These are phyloP conservation scores for Gossypium sturtianum DNA, from an alignment of 345 rosid species.

Conservation along the genomic window DNA sequence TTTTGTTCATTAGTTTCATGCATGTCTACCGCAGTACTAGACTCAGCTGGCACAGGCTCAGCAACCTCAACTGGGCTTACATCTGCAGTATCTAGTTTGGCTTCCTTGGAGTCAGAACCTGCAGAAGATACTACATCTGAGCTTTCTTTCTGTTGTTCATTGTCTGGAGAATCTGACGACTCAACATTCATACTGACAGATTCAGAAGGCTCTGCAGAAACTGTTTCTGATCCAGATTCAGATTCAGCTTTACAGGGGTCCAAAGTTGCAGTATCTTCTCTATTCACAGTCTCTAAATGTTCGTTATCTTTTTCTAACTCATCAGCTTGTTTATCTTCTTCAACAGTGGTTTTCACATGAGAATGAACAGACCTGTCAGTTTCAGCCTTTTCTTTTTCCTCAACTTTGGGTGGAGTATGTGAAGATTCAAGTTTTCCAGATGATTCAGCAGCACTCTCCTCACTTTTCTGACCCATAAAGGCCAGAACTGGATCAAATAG, in stretches of 20 bases:
- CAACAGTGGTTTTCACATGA: slow-evolving; percentile 24
- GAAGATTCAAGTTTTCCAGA: slow-evolving; percentile 33
- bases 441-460: slow-evolving; percentile 36
- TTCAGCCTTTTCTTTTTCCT: slow-evolving; percentile 36
- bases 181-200: slow-evolving; percentile 26
- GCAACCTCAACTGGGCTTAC: slow-evolving; percentile 28
- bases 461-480: slow-evolving; percentile 68
- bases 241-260: slow-evolving; percentile 38
- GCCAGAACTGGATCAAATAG: slow-evolving; percentile 62
- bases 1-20: slow-evolving; percentile 35
- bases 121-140: slow-evolving; percentile 27
- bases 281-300: slow-evolving; percentile 26
- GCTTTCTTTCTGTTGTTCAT: slow-evolving; percentile 34
- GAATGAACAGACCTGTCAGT: slow-evolving; percentile 23
- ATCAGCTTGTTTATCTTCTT: slow-evolving; percentile 32
- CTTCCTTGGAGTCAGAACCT: slow-evolving; percentile 32
- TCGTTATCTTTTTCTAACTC: slow-evolving; percentile 28
- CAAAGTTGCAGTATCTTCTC: slow-evolving; percentile 25
- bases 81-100: slow-evolving; percentile 31
- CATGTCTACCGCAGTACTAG: slow-evolving; percentile 25
- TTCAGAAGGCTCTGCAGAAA: slow-evolving; percentile 33
- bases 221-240: slow-evolving; percentile 31
- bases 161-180: slow-evolving; percentile 26
- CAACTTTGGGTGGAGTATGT: slow-evolving; percentile 24
- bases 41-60: slow-evolving; percentile 28